Conservation (phyloP, 1,284 basidiomycete genomes). For the Tylopilus sp. region DNA sequence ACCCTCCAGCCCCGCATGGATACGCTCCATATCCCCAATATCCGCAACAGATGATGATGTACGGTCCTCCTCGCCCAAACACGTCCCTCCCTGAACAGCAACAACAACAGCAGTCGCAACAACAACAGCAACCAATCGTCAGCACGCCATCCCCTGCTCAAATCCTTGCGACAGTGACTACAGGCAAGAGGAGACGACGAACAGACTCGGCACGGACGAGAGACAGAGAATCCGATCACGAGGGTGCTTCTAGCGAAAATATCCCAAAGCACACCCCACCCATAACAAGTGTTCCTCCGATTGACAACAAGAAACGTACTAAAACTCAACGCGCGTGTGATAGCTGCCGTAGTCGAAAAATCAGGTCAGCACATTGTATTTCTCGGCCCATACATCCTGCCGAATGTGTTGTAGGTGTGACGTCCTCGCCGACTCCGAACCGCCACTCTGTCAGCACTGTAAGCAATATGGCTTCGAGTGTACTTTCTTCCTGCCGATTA, state of each 20-base stretch:
- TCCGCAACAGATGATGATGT: constrained; percentile 67
- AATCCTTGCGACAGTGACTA: constrained; percentile 37
- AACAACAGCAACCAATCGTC: constrained; percentile 27
- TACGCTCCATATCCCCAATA: constrained; percentile 62
- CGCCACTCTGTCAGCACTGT: constrained; percentile 81
- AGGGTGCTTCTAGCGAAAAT: constrained; percentile 51
- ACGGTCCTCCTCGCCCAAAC: constrained; percentile 44
- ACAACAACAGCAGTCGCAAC: constrained; percentile 25
- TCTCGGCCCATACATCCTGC: constrained; percentile 15
- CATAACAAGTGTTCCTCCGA: constrained; percentile 32
- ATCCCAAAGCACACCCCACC: constrained; percentile 35
- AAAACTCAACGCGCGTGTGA: constrained; percentile 92
- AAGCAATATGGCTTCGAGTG: constrained; percentile 90
- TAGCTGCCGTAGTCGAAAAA: constrained; percentile 91
- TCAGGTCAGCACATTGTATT: constrained; percentile 50
- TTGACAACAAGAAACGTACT: constrained; percentile 79
- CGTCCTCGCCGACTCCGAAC: constrained; percentile 69
- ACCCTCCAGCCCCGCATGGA: constrained; percentile 46
- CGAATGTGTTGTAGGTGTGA: constrained; percentile 60
- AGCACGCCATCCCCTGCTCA: constrained; percentile 36
- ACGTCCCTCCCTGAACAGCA: constrained; percentile 33
- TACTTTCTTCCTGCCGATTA: constrained; percentile 96
- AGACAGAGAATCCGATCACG: constrained; percentile 58
- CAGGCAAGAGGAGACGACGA: constrained; percentile 68
- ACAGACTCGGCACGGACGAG: constrained; percentile 41